Base-by-base conservation (phyloP, 192 early-diverging fungal genomes). In the Helicostylum pulchrum region DNA sequence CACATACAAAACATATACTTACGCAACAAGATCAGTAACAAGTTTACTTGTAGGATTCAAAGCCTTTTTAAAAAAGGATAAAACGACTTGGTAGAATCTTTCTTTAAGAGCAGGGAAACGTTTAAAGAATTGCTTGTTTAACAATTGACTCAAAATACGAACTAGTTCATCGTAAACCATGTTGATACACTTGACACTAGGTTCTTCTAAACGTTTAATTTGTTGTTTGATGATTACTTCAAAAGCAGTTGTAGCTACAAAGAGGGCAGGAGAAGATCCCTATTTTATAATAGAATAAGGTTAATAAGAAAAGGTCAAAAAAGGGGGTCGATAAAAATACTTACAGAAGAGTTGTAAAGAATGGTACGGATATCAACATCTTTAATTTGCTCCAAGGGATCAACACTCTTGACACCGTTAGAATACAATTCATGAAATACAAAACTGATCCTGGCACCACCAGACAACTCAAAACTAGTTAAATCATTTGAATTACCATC, bases 381-480 rank as follows among this genome's bases (percentile, higher is more conserved):
- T 80, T 99, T 99, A 74, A 97, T 89, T 69, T 99, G 94, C 67
- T 99, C 98, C 72, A 99, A 93, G 10, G 96, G 95, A 76, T 99
- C 96, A 72, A 99, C 92, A 26, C 84, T 78, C 65, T 96, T 94
- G 69, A 99, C 82, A 51, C 94, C 94, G 68, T 87, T 86, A 36
- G 89, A 79, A 74, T 86, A 99, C 49, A 98, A 90, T 72, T 99
- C 98, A 77, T 99, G 96, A 78, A 99, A 98, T 7, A 99, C 98
- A 87, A 95, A 99, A 64, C 88, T 90, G 61, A 99, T 96, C 77
- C 98, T 94, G 12, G 98, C 98, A 66, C 98, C 98, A 65, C 98
- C 98, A 61, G 90, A 90, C 7, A 99, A 81, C 76, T 99, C 98
- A 71, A 92, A 92, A 32, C 88, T 88, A 7, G 95, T 93, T 46